Base-by-base conservation (phyloP, 176 grass and related monocot genomes). In the Oryza australiensis region DNA sequence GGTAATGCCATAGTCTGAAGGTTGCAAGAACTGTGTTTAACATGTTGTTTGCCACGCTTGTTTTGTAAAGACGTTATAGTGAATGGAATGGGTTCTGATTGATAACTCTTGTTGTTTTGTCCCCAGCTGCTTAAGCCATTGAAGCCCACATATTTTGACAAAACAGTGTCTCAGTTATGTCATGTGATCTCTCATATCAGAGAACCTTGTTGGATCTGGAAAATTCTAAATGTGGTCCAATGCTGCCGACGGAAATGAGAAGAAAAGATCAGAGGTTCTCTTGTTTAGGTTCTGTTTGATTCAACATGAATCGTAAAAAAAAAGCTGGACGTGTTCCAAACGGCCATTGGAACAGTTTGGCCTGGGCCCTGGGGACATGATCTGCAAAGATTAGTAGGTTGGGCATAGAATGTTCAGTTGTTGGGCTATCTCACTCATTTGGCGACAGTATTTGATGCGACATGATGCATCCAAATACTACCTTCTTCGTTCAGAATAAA, bases 41-140 rank as follows among this genome's bases (percentile, higher is more conserved):
- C 79, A 66, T 63, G 73, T 53, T 79, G 62, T 34, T 9, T 60
- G 46, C 48, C 24, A 40, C 14, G 67, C 60, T 68, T 78, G n/a
- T 51, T 75, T 4, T 87, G 74, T 83, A 83, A 75, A 90, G 62
- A 41, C 34, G 38, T 53, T 86, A 68, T 64, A 78, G 65, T 82
- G 42, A 86, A 86, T 88, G 60, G 46, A 86, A 66, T 66, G 7
- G 65, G 41, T 55, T 81, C 65, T 48, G 72, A 57, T 55, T 70
- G 64, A 26, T n/a, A 49, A 14, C 3, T 46, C 37, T 3, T 67
- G 16, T 74, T 22, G 6, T 79, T 22, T 7, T 37, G 6, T n/a
- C 40, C 43, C 43, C 4, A 4, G 71, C 3, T 65, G 67, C 66
- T 22, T 3, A 7, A 66, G 42, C 7, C 45, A 9, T 20, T 16